phyloP scores from a whole-genome alignment of 2,329 filamentous ascomycete species.

The Ophiosphaerella narmari region DNA sequence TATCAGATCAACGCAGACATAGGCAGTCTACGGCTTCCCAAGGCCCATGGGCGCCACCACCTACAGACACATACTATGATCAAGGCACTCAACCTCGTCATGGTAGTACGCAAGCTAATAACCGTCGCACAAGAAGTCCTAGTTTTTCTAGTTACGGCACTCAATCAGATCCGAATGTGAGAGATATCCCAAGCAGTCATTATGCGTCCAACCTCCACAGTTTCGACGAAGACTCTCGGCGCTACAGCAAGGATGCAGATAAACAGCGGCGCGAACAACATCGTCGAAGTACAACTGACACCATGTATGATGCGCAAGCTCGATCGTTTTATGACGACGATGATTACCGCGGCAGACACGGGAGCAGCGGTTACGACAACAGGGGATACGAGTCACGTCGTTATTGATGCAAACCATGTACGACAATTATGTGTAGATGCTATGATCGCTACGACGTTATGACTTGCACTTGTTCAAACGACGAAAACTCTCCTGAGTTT shows the following conservation, averaged over 20 bases:
- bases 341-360: slow-evolving; percentile 32
- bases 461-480: not conserved
- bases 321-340: slow-evolving; percentile 40
- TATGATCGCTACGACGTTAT: slow-evolving; percentile 3
- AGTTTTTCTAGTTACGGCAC: slow-evolving; percentile 42
- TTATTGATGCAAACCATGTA: slow-evolving; percentile 22
- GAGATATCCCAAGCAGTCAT: slow-evolving; percentile 36
- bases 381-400: slow-evolving; percentile 36
- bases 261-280: slow-evolving; percentile 31
- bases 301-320: slow-evolving; percentile 32
- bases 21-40: slow-evolving; percentile 41
- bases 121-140: slow-evolving; percentile 38
- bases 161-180: slow-evolving; percentile 39
- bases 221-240: slow-evolving; percentile 36
- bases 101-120: slow-evolving; percentile 20
- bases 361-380: slow-evolving; percentile 34
- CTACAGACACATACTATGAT: slow-evolving; percentile 22
- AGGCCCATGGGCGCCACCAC: slow-evolving; percentile 31
- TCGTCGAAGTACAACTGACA: slow-evolving; percentile 32
- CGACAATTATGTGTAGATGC: not conserved
- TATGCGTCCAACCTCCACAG: slow-evolving; percentile 41
- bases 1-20: slow-evolving; percentile 31
- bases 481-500: no score
- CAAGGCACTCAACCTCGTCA: slow-evolving; percentile 28
- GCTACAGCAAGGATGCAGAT: slow-evolving; percentile 38